phyloP scores from a whole-genome alignment of 2,329 filamentous ascomycete species.

The Cercospora citrullina region DNA sequence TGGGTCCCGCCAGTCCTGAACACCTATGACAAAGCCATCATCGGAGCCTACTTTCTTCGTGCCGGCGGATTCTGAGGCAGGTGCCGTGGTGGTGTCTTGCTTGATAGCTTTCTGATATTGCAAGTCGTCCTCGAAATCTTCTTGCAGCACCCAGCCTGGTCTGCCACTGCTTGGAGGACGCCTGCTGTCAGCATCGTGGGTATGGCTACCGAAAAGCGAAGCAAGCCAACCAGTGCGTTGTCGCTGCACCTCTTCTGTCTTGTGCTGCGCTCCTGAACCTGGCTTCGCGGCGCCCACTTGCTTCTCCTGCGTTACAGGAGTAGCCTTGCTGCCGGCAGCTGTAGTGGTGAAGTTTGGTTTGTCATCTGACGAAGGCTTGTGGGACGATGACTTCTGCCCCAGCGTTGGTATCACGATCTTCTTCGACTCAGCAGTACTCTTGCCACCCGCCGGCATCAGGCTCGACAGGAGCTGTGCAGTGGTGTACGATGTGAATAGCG shows the following conservation, averaged over 20 bases:
- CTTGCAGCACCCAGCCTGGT: slow-evolving; percentile 69
- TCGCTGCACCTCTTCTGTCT: slow-evolving; percentile 13
- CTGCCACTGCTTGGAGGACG: slow-evolving; percentile 72
- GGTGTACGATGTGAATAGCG: slow-evolving; percentile 90
- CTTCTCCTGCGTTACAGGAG: slow-evolving; percentile 22
- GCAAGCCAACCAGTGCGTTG: slow-evolving; percentile 45
- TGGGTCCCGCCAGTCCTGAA: slow-evolving; percentile 83
- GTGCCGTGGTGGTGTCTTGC: slow-evolving; percentile 34
- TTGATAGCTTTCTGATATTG: slow-evolving; percentile 45
- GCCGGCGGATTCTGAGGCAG: slow-evolving; percentile 38
- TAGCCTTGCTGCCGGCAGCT: slow-evolving; percentile 25
- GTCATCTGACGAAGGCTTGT: slow-evolving; percentile 20
- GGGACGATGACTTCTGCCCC: slow-evolving; percentile 21
- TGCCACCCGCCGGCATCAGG: slow-evolving; percentile 67
- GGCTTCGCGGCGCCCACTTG: slow-evolving; percentile 14
- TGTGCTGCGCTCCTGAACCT: slow-evolving; percentile 33
- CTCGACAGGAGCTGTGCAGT: slow-evolving; percentile 91
- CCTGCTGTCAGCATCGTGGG: slow-evolving; percentile 49
- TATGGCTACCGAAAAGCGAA: slow-evolving; percentile 40
- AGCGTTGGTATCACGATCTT: slow-evolving; percentile 49
- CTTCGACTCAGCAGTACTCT: slow-evolving; percentile 46
- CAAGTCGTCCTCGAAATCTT: slow-evolving; percentile 62
- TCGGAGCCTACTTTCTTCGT: slow-evolving; percentile 37
- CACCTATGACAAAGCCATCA: slow-evolving; percentile 76
- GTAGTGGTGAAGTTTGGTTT: slow-evolving; percentile 36